These are phyloP conservation scores for Heritiera fomes DNA, from an alignment of 345 rosid species.

Conservation along the genomic window DNA sequence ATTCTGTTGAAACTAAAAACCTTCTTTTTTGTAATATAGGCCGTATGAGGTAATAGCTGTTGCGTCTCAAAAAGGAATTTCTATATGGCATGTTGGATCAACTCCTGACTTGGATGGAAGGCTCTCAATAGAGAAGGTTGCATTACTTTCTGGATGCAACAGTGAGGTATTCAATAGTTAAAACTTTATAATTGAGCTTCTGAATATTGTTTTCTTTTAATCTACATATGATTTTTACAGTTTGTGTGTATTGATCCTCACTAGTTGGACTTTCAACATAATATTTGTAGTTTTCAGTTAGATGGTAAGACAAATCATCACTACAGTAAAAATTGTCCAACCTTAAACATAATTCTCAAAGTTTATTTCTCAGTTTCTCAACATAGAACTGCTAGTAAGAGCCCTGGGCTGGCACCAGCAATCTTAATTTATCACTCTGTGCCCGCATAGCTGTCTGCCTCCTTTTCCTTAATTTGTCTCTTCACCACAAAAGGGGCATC, in stretches of 20 bases:
- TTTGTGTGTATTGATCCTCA: neutral
- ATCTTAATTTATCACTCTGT: neutral
- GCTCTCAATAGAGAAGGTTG: constrained; percentile 65
- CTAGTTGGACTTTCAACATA: neutral
- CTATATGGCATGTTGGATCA: constrained; percentile 65
- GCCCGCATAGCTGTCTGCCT: neutral
- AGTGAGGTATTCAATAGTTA: constrained; percentile 60
- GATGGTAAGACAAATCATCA: neutral
- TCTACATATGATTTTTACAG: neutral
- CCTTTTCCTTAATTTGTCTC: neutral
- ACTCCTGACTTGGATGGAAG: constrained; percentile 55
- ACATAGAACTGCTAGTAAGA: neutral
- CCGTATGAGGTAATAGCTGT: constrained; percentile 80
- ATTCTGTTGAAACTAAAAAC: neutral
- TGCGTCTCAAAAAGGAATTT: constrained; percentile 75
- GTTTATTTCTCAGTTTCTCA: neutral
- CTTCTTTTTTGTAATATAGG: constrained; percentile 34
- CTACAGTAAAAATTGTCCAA: neutral
- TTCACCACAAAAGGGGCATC: neutral
- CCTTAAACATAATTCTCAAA: constrained; percentile 7
- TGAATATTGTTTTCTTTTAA: neutral
- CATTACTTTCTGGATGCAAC: constrained; percentile 64
- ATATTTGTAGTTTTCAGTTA: neutral
- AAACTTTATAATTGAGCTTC: neutral
- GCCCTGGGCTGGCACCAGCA: neutral